phyloP scores from a whole-genome alignment of 768 basidiomycete genomes.

The Saitozyma sp. region DNA sequence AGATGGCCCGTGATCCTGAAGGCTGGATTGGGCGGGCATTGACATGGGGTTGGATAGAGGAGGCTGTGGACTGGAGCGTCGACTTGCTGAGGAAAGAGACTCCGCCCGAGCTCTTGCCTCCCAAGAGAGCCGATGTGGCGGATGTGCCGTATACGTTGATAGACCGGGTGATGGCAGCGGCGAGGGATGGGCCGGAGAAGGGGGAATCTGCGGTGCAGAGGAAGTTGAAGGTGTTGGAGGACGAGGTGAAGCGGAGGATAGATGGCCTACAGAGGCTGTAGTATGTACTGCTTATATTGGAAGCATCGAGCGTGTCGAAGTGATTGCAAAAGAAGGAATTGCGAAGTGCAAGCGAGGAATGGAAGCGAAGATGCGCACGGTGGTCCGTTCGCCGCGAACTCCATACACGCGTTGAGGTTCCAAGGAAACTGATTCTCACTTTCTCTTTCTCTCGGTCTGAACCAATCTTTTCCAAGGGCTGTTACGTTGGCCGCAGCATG shows the following conservation, averaged over 20 bases:
- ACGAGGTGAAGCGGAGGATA: constrained; percentile 20
- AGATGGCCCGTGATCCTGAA: constrained; percentile 61
- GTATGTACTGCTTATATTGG: too few relatives aligned
- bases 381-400: too few relatives aligned
- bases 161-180: constrained; percentile 37
- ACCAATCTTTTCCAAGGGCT: not conserved
- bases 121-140: constrained; percentile 15
- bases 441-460: too few relatives aligned
- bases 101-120: constrained; percentile 37
- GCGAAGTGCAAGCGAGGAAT: too few relatives aligned
- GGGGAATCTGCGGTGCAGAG: constrained; percentile 27
- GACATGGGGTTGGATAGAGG: constrained; percentile 73
- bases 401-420: too few relatives aligned
- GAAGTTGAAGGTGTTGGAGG: constrained; percentile 24
- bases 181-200: constrained; percentile 35
- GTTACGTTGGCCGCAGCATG: not conserved
- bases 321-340: too few relatives aligned
- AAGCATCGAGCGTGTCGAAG: too few relatives aligned
- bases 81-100: constrained; percentile 70
- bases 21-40: constrained; percentile 77
- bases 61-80: constrained; percentile 72
- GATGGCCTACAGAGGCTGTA: constrained; percentile 17
- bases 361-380: too few relatives aligned
- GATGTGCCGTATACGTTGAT: constrained; percentile 37
- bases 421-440: too few relatives aligned